Evolutionary conservation across 306 rosid species (phyloP).

Genomic region (Pyrus communis): DNA sequence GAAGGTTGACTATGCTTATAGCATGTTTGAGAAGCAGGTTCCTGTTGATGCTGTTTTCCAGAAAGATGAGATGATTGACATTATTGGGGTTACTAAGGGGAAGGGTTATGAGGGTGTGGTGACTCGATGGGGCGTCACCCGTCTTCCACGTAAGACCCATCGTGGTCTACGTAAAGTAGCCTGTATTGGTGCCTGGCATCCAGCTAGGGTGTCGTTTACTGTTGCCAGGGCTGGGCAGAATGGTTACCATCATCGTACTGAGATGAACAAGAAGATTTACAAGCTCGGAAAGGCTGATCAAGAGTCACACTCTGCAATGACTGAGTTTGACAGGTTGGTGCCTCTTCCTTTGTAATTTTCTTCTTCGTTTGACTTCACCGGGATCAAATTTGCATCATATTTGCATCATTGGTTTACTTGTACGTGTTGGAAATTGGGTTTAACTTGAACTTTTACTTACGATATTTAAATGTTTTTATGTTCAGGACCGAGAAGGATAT

Average conservation of each 20-base stretch:
- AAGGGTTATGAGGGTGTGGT: slow-evolving; percentile 88
- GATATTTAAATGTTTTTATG: not conserved
- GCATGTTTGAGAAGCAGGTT: slow-evolving; percentile 38
- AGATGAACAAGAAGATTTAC: slow-evolving; percentile 50
- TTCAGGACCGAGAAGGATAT: slow-evolving; percentile 72
- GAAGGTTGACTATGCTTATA: slow-evolving; percentile 36
- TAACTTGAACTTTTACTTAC: not conserved
- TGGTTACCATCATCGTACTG: slow-evolving; percentile 75
- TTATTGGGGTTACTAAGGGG: slow-evolving; percentile 78
- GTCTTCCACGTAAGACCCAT: slow-evolving; percentile 85
- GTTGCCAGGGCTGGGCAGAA: slow-evolving; percentile 91
- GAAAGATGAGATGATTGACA: slow-evolving; percentile 84
- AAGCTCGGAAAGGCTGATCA: slow-evolving; percentile 35
- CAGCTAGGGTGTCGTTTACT: slow-evolving; percentile 81
- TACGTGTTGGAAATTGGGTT: too few relatives aligned
- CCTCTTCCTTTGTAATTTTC: too few relatives aligned
- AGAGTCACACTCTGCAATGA: slow-evolving; percentile 31
- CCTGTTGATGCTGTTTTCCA: slow-evolving; percentile 80
- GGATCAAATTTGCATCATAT: not conserved
- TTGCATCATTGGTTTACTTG: not conserved
- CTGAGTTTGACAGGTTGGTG: slow-evolving; percentile 36
- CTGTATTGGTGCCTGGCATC: slow-evolving; percentile 92
- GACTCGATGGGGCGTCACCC: slow-evolving; percentile 83
- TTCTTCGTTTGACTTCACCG: too few relatives aligned
- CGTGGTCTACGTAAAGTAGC: slow-evolving; percentile 81